Evolutionary conservation across 495 filamentous ascomycete genomes (phyloP), one percentile per base, ranked within the genome.

Genomic region (Glonium stellatum): DNA sequence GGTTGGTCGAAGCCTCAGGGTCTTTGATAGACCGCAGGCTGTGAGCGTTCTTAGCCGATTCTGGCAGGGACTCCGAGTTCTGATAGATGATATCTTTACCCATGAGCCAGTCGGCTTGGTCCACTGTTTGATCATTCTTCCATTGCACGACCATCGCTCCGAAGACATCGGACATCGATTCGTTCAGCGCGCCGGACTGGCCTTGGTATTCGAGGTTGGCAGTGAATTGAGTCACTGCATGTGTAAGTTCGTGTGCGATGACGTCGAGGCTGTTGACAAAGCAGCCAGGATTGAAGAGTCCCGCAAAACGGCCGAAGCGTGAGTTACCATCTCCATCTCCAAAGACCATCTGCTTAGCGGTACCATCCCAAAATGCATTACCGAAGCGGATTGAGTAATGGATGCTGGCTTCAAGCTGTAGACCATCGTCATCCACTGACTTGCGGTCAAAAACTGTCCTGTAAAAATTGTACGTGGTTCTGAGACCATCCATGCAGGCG

Each of bases 71-170:
- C 36, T 8, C 8, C 15, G 36, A 39, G 36, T 39, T 8, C 36
- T 39, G 8, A 39, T 39, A 39, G 36, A 39, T 39, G 35, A 76
- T 73, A 41, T 72, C 69, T 59, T 81, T 72, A n/a, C 79, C 79
- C 56, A 80, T 75, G 10, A 80, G 63, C 79, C 79, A 81, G 67
- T 80, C 75, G 12, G 78, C 74, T 25, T 75, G 69, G 18, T 70
- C 68, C 11, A 74, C 71, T 10, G 65, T 76, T 67, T 77, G 73
- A 39, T 76, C 57, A 59, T 75, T 64, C 19, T 72, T 64, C 63
- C 67, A 71, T 70, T 81, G 80, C 72, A 79, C 76, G 62, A 79
- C 68, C 78, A 82, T 80, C 63, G 74, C 72, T 57, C 73, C 79
- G 59, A 81, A 81, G 18, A 77, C 74, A 60, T 82, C 80, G 8